Evolutionary conservation across 2,329 filamentous ascomycete genomes (phyloP).

Genomic region (Exophiala spinifera): DNA sequence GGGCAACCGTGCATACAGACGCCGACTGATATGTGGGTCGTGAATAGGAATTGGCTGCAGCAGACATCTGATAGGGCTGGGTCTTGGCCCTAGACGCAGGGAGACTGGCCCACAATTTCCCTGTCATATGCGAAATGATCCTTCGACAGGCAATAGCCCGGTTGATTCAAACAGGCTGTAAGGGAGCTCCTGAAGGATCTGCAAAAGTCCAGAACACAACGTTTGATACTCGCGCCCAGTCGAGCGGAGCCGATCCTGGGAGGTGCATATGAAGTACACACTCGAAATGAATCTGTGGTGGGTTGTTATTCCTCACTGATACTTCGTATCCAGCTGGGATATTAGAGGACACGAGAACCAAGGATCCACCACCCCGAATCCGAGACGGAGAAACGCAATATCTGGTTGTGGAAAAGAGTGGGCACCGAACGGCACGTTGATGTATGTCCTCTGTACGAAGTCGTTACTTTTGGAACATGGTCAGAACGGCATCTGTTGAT

Average conservation of each 20-base stretch:
- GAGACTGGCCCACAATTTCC: conserved; percentile 3
- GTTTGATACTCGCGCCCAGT: neutral
- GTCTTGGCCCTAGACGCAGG: neutral
- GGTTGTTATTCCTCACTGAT: no score
- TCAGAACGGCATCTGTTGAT: no score
- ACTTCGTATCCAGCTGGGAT: neutral
- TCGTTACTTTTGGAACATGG: no score
- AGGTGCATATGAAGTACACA: neutral
- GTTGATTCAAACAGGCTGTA: conserved; percentile 1
- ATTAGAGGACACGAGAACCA: neutral
- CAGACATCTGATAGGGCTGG: conserved; percentile 6
- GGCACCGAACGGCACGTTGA: neutral
- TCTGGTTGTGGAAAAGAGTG: neutral
- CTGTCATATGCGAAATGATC: conserved; percentile 21
- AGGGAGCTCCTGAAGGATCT: neutral
- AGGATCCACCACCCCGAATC: neutral
- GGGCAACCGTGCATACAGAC: neutral
- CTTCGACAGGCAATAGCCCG: conserved; percentile 13
- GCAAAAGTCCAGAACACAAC: conserved; percentile 2
- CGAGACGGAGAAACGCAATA: neutral
- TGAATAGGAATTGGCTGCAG: neutral
- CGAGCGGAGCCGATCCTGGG: neutral
- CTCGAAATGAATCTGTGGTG: neutral
- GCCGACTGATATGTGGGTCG: neutral
- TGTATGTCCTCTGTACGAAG: no score